Conservation (phyloP, 2,329 filamentous ascomycete species). For the Xylariaceae sp. region DNA sequence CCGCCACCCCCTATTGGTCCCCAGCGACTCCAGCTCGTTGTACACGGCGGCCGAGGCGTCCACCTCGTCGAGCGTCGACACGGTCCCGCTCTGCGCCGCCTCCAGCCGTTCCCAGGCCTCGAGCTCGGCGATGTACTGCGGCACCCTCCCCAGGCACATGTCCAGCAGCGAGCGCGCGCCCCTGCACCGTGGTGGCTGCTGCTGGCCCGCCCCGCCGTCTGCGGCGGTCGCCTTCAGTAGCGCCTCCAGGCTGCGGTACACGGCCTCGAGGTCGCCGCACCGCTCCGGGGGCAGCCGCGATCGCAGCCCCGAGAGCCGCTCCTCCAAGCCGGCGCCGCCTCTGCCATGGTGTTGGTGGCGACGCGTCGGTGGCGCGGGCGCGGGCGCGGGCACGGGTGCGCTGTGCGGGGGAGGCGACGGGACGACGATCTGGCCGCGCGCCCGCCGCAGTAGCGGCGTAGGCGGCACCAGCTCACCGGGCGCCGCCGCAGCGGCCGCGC, state of each 20-base stretch:
- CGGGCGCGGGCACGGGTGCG: not conserved
- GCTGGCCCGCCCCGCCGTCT: conserved; percentile 3
- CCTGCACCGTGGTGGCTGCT: conserved; percentile 6
- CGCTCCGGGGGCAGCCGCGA: conserved; percentile 19
- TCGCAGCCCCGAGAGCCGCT: conserved; percentile 29
- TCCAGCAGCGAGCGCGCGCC: conserved; percentile 36
- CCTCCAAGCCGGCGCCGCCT: conserved; percentile 20
- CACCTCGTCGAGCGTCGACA: conserved; percentile 26
- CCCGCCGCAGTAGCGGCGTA: conserved; percentile 23
- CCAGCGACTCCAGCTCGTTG: conserved; percentile 38
- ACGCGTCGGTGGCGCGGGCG: not conserved
- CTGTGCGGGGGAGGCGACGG: conserved; percentile 11
- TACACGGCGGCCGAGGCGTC: conserved; percentile 39
- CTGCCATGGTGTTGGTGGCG: not conserved
- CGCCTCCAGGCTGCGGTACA: conserved; percentile 36
- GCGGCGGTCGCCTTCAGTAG: conserved; percentile 33
- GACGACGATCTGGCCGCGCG: conserved; percentile 17
- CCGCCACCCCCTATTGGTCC: conserved; percentile 35
- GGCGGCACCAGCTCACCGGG: conserved; percentile 19
- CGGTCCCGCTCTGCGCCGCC: conserved; percentile 29
- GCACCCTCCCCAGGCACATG: conserved; percentile 42
- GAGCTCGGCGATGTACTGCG: conserved; percentile 38
- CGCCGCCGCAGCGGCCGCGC: conserved; percentile 2
- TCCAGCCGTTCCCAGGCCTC: conserved; percentile 33
- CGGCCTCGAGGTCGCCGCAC: conserved; percentile 34